Base-by-base conservation (phyloP, 306 rosid genomes). In the Prosopis cineraria region DNA sequence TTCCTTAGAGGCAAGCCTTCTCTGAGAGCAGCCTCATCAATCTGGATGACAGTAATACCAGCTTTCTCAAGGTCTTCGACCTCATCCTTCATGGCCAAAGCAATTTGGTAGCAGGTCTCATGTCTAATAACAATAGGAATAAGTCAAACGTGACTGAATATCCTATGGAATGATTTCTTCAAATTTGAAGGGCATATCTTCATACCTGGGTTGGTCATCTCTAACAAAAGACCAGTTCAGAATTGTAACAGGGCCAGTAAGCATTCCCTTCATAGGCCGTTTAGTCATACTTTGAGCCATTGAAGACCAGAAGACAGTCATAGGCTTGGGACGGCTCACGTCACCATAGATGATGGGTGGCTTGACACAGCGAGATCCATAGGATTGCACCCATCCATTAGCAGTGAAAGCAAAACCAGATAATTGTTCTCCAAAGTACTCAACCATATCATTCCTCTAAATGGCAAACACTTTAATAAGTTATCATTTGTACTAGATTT, bases 361-460 rank as follows among this genome's bases (percentile, higher is more conserved):
- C 82, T 93, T 93, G 70, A 93, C 98, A 39, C 94, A 91, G 34
- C 93, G 91, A 17, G 96, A 93, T 37, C 96, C 96, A 20, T 93
- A 93, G 53, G 94, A 93, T 76, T 93, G 96, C 72, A 93, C 98
- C 98, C 98, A 93, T 40, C 98, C 98, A 72, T 93, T 93, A 79
- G 85, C 90, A 59, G 96, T 90, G 85, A 93, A 93, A 62, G 96
- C 91, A 86, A 93, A 93, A 63, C 96, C 94, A 44, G 96, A 91
- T 70, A 93, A 74, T 83, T 93, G 98, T 83, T 91, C 96, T 72
- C 96, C 96, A 20, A 93, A 93, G 83, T 93, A 93, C 85, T 91
- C 98, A 85, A 93, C 96, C 98, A 93, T 93, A 69, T 93, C 96
- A 73, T 93, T 93, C 81, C 98, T 93, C 96, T 93, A 85, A 72